Percentiles rank a stretch among this genome's conserved stretches.
These are phyloP conservation scores for Drechslera avenae DNA, from an alignment of 2,329 filamentous ascomycete genomes.

Conservation along the genomic window DNA sequence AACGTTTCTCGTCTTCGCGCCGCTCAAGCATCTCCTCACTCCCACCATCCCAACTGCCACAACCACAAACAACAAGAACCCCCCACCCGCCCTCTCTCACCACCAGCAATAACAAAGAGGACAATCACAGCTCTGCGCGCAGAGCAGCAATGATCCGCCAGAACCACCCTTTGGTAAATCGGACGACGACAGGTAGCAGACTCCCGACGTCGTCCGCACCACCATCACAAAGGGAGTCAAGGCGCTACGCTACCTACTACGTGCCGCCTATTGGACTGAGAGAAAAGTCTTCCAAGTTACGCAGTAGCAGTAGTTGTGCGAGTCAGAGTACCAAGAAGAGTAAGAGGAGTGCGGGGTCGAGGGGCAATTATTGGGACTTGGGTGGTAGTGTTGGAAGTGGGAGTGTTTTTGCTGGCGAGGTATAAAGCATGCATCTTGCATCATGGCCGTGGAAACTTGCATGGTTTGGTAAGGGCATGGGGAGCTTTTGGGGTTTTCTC, in stretches of 20 bases:
- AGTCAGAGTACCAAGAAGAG: conserved; percentile 84
- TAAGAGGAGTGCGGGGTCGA: conserved; percentile 70
- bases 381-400: conserved; percentile 79
- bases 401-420: conserved; percentile 44
- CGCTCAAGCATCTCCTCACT: conserved; percentile 37
- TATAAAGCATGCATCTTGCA: neutral
- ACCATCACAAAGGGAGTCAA: conserved; percentile 22
- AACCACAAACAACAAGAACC: neutral
- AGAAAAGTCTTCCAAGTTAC: conserved; percentile 16
- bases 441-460: neutral
- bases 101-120: conserved; percentile 34
- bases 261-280: neutral
- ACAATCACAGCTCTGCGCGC: conserved; percentile 55
- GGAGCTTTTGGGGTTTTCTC: too few relatives aligned
- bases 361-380: conserved; percentile 90
- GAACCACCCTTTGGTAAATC: conserved; percentile 82
- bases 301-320: conserved; percentile 71
- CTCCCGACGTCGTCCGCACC: conserved; percentile 34
- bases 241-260: conserved; percentile 11
- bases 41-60: conserved; percentile 1
- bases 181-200: conserved; percentile 40
- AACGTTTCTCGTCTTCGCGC: conserved; percentile 46
- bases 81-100: conserved; percentile 13
- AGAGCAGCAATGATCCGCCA: conserved; percentile 84
- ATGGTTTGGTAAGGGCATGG: too few relatives aligned